Base-by-base conservation (phyloP, 257 asterid genomes). In the Mitragyna speciosa region DNA sequence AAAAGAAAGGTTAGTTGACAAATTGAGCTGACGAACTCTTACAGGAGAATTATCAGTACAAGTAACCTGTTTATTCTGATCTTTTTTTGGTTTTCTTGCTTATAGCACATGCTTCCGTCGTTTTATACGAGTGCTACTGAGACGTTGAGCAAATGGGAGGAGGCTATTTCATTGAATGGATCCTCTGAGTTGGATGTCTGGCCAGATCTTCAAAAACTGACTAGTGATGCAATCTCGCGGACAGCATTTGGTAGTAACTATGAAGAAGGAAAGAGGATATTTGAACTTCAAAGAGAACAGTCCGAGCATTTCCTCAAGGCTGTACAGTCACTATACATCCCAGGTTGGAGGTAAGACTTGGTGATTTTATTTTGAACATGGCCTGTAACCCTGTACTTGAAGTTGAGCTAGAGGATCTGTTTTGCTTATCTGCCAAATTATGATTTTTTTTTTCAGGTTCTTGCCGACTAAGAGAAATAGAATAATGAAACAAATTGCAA, bases 391-490 rank as follows among this genome's bases (percentile, higher is more conserved):
- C 4, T 36, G 41, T 36, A 36, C 41, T 36, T 36, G 41, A 36
- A 36, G 41, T 36, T 36, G 41, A 36, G 41, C 41, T 36, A 36
- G 41, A 36, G 41, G 41, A 36, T 36, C 4, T 36, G 67, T 26
- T 7, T 68, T 52, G 12, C 39, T 28, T 52, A 7, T n/a, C 16
- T 71, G 7, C 58, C 26, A 22, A 1, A 71, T 22, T 5, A 26
- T 31, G 31, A 36, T 36, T 24, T 48, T 6, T 24, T 48, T 6
- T 1, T 56, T 41, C 17, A 87, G 90, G 49, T 85, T 82, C 51
- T 28, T 89, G 67, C 89, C 90, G 0, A 87, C 90, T 24, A 30
- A 51, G 70, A 84, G 15, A 0, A 87, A 87, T 52, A 76, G 51
- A 76, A 76, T 87, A 84, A 84, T 85, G 92, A 82, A 87, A 2